These are phyloP conservation scores for Verticillium longisporum DNA, from an alignment of 2,329 filamentous ascomycete genomes.

Conservation along the genomic window DNA sequence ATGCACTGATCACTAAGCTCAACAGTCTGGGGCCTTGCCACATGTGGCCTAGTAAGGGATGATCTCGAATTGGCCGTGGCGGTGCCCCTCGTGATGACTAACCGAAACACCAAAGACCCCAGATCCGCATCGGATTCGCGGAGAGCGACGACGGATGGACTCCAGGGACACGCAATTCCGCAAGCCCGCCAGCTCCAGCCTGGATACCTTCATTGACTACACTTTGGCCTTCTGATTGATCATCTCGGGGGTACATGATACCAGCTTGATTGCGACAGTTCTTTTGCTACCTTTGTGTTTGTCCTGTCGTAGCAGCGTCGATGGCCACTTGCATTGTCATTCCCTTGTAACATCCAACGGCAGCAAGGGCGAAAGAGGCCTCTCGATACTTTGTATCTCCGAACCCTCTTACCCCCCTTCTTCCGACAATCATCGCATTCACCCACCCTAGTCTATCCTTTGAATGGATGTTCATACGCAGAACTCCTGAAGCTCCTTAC, in stretches of 20 bases:
- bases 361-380: background rate
- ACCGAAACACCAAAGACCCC: background rate
- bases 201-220: background rate
- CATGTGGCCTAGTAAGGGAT: background rate
- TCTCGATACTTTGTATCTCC: background rate
- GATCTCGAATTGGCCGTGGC: background rate
- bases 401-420: slow-evolving; percentile 15
- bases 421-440: slow-evolving; percentile 6
- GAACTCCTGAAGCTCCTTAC: background rate
- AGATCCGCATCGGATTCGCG: background rate
- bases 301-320: background rate
- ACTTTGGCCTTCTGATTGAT: background rate
- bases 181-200: background rate
- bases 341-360: background rate
- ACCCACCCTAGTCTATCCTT: background rate
- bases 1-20: too few species aligned
- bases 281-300: background rate
- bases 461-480: background rate
- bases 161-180: slow-evolving; percentile 1
- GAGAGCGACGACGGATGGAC: background rate
- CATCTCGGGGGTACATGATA: background rate
- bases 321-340: background rate
- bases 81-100: background rate
- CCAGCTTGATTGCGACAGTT: background rate
- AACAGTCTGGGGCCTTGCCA: background rate